Evolutionary conservation across 495 filamentous ascomycete genomes (phyloP).

Genomic region (Neurospora terricola): DNA sequence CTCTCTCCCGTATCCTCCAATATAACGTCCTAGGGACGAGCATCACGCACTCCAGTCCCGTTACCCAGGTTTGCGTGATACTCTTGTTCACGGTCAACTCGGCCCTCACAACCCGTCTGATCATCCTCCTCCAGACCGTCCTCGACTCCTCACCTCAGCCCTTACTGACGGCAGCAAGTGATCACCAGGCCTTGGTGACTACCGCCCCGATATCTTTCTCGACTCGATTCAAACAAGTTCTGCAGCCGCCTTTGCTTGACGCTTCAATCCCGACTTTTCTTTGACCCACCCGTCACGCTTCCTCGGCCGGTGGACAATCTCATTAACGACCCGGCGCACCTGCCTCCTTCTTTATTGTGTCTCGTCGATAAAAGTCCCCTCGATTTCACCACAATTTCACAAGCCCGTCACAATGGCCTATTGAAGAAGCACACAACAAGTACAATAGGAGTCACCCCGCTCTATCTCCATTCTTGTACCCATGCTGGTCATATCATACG

Average conservation of each 20-base stretch:
- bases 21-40: not conserved
- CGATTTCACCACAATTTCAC: not conserved
- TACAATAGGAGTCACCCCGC: not conserved
- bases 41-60: not conserved
- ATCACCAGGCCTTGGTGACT: not conserved
- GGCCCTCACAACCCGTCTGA: not conserved
- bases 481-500: not conserved
- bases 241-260: not conserved
- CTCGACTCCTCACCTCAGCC: not conserved
- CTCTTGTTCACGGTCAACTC: not conserved
- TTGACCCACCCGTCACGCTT: not conserved
- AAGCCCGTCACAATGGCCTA: not conserved
- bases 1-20: not conserved
- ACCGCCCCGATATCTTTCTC: not conserved
- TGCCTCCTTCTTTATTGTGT: not conserved
- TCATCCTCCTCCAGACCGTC: not conserved
- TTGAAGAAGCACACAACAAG: not conserved
- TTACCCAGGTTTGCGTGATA: not conserved
- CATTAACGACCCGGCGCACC: not conserved
- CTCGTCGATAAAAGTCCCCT: not conserved
- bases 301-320: not conserved
- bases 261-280: not conserved
- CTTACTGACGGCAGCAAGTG: not conserved
- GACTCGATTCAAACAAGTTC: not conserved
- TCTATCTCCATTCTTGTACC: not conserved